Conservation (phyloP, 2,329 filamentous ascomycete genomes). For the Coniochaeta ligniaria region DNA sequence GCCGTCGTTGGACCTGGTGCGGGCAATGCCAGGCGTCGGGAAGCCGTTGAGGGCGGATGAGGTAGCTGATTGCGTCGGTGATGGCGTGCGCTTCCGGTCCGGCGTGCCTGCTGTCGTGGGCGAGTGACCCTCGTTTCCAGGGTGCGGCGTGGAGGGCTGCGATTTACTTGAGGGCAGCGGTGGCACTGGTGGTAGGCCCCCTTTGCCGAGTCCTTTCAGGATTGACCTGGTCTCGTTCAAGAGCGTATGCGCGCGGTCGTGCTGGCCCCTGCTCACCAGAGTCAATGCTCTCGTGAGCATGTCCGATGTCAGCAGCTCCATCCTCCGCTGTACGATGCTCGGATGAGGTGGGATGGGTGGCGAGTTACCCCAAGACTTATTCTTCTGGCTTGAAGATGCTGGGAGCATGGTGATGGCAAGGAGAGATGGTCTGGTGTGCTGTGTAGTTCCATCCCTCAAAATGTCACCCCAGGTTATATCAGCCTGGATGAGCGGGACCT, state of each 20-base stretch:
- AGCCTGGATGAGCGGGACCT: conserved; percentile 90
- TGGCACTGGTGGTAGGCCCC: conserved; percentile 83
- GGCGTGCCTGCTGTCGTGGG: conserved; percentile 38
- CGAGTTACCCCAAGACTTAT: conserved; percentile 52
- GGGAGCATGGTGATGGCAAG: conserved; percentile 95
- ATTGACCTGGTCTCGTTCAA: conserved; percentile 92
- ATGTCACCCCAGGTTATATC: conserved; percentile 93
- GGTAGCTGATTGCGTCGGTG: conserved; percentile 41
- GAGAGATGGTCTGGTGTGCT: conserved; percentile 82
- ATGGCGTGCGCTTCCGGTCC: conserved; percentile 48
- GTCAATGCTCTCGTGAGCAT: conserved; percentile 93
- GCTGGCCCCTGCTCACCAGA: conserved; percentile 82
- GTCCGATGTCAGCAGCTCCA: conserved; percentile 96
- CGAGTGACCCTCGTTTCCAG: conserved; percentile 31
- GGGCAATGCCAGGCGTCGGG: conserved; percentile 33
- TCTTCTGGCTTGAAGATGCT: conserved; percentile 50
- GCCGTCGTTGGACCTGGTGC: conserved; percentile 47
- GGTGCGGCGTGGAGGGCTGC: conserved; percentile 41
- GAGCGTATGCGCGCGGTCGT: conserved; percentile 88
- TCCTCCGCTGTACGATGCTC: conserved; percentile 88
- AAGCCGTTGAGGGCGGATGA: conserved; percentile 32
- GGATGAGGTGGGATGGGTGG: conserved; percentile 93
- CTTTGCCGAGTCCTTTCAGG: conserved; percentile 91
- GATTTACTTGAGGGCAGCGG: conserved; percentile 42
- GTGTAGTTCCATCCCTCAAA: conserved; percentile 76